Conservation (phyloP, 164 flowering plant species). For the Liquidambar formosana region DNA sequence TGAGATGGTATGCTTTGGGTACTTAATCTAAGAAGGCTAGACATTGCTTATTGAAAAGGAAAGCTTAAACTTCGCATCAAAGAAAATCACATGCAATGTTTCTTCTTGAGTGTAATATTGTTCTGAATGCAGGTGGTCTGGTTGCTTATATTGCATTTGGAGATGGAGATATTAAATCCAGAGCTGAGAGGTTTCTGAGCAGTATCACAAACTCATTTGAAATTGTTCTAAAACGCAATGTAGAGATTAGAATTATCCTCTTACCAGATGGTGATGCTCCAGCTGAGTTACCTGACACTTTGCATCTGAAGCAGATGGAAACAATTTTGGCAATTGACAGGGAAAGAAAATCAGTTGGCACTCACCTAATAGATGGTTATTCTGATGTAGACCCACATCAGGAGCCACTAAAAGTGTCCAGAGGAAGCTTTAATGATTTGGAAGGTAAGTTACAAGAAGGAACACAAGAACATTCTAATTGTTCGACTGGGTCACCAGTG, state of each 20-base stretch:
- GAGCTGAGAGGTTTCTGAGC: slow-evolving; percentile 88
- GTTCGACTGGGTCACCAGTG: slow-evolving; percentile 25
- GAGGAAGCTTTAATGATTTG: slow-evolving; percentile 32
- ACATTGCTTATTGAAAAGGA: too few species aligned
- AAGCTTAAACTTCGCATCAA: too few species aligned
- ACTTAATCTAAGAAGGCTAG: too few species aligned
- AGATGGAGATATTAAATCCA: slow-evolving; percentile 57
- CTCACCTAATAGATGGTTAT: too few species aligned
- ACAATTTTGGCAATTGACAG: slow-evolving; percentile 11
- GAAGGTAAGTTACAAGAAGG: slow-evolving; percentile 29
- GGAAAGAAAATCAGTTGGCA: slow-evolving; percentile 23
- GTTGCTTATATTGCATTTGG: slow-evolving; percentile 71
- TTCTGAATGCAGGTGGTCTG: slow-evolving; percentile 61
- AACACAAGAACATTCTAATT: slow-evolving; percentile 21
- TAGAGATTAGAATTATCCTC: slow-evolving; percentile 70
- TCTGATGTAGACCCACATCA: slow-evolving; percentile 20
- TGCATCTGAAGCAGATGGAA: slow-evolving; percentile 26
- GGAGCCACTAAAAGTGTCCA: slow-evolving; percentile 22
- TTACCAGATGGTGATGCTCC: slow-evolving; percentile 39
- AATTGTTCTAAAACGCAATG: slow-evolving; percentile 65
- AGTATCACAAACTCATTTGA: slow-evolving; percentile 92
- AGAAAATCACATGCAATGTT: background rate
- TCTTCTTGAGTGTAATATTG: slow-evolving; percentile 2
- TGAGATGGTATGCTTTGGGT: too few species aligned
- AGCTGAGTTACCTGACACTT: slow-evolving; percentile 21